Evolutionary conservation across 108 stramenopile species (phyloP).

Genomic region (Nitzschia palea): DNA sequence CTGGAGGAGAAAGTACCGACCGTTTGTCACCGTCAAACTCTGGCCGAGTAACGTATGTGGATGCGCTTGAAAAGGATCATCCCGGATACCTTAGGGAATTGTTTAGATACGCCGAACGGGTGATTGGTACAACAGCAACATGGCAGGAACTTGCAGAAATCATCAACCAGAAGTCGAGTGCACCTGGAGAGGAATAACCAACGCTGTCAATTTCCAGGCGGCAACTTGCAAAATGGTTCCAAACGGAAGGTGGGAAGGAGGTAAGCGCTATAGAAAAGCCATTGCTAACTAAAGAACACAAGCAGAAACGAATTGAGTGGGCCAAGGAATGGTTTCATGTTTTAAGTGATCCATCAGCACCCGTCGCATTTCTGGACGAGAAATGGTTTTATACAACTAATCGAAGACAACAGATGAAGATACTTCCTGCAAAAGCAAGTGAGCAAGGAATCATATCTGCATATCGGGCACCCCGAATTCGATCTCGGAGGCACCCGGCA

Average conservation of each 20-base stretch:
- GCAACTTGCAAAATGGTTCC: not conserved
- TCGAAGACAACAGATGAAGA: not conserved
- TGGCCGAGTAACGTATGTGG: not conserved
- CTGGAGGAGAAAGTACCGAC: not conserved
- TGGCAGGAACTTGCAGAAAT: not conserved
- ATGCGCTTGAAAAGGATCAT: not conserved
- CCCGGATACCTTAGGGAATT: not conserved
- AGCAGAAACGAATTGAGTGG: not conserved
- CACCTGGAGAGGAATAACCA: not conserved
- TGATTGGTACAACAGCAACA: not conserved
- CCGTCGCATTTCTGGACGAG: constrained; percentile 24
- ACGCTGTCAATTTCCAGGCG: not conserved
- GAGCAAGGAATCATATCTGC: too few relatives aligned
- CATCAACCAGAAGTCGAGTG: not conserved
- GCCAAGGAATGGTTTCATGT: not conserved
- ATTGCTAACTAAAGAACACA: not conserved
- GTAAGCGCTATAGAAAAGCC: not conserved
- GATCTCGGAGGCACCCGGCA: too few relatives aligned
- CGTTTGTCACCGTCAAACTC: not conserved
- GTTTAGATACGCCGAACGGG: not conserved
- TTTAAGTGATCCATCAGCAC: not conserved
- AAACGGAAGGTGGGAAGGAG: not conserved
- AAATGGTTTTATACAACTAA: constrained; percentile 33
- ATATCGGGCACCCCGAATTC: too few relatives aligned
- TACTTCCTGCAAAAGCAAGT: not conserved